A percentile compares a stretch with the other conserved stretches of the same genome.
Evolutionary conservation across 202 grass and related monocot species (phyloP).

Genomic region (Schoenoplectus tabernaemontani): DNA sequence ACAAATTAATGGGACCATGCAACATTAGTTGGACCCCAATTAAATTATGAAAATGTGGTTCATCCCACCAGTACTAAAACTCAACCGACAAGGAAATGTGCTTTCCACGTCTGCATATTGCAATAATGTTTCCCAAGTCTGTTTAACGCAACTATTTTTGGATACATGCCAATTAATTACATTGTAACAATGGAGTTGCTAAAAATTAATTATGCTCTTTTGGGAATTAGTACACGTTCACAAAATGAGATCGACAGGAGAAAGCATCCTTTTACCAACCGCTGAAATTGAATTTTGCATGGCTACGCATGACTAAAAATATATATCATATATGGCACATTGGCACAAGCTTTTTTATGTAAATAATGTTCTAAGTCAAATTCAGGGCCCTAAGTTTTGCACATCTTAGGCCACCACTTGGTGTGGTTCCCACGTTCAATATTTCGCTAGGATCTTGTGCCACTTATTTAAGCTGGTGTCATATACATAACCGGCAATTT

Average conservation of each 20-base stretch:
- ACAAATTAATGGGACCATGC: neutral
- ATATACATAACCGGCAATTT: too few species aligned
- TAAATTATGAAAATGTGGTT: neutral
- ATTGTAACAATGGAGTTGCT: neutral
- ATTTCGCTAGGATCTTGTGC: neutral
- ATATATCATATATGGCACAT: neutral
- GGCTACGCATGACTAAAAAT: neutral
- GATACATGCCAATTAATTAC: neutral
- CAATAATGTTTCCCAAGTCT: neutral
- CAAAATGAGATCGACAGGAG: neutral
- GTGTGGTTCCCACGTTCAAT: neutral
- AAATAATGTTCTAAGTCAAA: neutral
- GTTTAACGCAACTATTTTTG: neutral
- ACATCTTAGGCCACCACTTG: neutral
- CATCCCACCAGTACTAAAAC: neutral
- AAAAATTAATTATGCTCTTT: neutral
- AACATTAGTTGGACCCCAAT: neutral
- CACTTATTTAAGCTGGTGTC: too few species aligned
- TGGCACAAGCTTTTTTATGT: neutral
- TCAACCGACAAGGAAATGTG: neutral
- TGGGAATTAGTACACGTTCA: neutral
- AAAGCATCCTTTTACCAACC: neutral
- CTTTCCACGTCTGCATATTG: neutral
- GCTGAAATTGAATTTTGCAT: neutral
- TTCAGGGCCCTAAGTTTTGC: neutral